Evolutionary conservation across 345 rosid genomes (phyloP), one percentile per base, ranked within the genome.

Genomic region (Aurinia saxatilis): DNA sequence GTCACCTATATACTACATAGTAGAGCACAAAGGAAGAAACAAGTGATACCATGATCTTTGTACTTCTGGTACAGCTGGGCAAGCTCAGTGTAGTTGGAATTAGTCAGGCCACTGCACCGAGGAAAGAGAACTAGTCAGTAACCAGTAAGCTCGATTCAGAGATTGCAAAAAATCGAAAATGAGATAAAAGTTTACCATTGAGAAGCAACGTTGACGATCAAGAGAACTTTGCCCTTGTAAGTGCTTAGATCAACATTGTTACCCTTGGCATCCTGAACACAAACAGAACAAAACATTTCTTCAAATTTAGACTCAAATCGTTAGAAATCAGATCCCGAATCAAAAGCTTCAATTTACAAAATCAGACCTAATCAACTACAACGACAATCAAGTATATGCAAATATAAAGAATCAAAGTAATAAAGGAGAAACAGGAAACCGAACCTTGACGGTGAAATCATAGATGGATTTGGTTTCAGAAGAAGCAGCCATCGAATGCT

Each of bases 121-220:
- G 3, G 12, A 40, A 39, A 57, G 42, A 10, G 37, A 46, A 7
- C 25, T 9, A 15, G 40, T 44, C 47, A 39, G 41, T 44, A 49
- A 44, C 23, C 12, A 31, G 39, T 25, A 12, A 34, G 10, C 9
- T 19, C 54, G 3, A 11, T 12, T 23, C 7, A 17, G 47, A 42
- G 10, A 40, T 41, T 16, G 14, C 18, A 41, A 25, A 18, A 5
- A 27, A 30, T n/a, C 40, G 7, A 1, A 5, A 27, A 1, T 50
- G 2, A 44, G 42, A 58, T 10, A 6, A 42, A 51, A 54, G 12
- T 31, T 36, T 77, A 87, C 96, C 99, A 93, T 48, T 72, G 85
- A 2, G 99, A 93, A 71, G 99, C 99, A 51, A 93, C 99, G 62
- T 93, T 93, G 49, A 87, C 95, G 50, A 93, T 84, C 77, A 93